Evolutionary conservation across 2,329 filamentous ascomycete species (phyloP).

Genomic region (Ophiostoma sp.): DNA sequence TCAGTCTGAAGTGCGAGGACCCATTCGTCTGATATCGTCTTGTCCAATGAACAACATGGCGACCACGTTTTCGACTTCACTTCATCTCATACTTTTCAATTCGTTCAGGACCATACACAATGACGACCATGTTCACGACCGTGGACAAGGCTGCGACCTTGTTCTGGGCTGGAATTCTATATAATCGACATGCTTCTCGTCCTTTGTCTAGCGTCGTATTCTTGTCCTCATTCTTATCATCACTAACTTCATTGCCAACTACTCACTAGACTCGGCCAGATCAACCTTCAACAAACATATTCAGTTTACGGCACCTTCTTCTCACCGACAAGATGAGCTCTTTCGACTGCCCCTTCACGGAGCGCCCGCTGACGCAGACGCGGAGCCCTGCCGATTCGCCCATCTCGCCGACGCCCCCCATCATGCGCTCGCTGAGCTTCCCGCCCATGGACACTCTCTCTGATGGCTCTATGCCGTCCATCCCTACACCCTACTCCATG

Average conservation of each 20-base stretch:
- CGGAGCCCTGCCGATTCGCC: neutral
- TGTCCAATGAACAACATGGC: slow-evolving; percentile 9
- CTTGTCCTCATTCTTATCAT: neutral
- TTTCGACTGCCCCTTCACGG: neutral
- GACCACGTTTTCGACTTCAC: neutral
- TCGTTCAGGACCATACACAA: neutral
- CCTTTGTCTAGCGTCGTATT: neutral
- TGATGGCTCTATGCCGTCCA: neutral
- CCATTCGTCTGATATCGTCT: neutral
- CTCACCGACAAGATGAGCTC: neutral
- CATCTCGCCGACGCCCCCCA: neutral
- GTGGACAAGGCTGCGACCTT: neutral
- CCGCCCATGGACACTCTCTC: neutral
- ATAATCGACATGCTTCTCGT: neutral
- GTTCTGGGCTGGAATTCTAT: neutral
- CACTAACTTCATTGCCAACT: neutral
- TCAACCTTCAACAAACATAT: neutral
- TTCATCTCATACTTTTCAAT: neutral
- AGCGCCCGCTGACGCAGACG: no score
- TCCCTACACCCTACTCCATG: neutral
- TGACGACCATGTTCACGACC: neutral
- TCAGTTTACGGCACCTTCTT: neutral
- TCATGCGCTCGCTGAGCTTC: slow-evolving; percentile 2
- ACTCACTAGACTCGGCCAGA: neutral
- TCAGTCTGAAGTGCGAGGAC: neutral